Evolutionary conservation across 306 rosid genomes (phyloP).

Genomic region (Citrullus colocynthis): DNA sequence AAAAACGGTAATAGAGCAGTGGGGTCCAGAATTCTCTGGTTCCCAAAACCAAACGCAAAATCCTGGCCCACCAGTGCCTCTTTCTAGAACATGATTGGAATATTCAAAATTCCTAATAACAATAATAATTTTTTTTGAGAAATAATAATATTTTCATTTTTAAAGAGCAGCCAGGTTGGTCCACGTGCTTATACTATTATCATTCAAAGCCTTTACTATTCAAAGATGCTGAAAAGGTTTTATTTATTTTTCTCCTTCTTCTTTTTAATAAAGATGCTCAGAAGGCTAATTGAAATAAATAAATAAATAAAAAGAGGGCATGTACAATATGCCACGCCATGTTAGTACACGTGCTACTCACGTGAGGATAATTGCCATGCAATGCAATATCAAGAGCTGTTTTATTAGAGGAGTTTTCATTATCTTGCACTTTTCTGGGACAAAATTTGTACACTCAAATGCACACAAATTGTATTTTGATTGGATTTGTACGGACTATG

Average conservation of each 20-base stretch:
- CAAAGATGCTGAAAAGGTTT: not conserved
- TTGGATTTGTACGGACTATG: not conserved
- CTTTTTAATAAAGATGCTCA: too few relatives aligned
- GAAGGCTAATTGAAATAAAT: too few relatives aligned
- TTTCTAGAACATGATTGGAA: not conserved
- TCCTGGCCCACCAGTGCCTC: not conserved
- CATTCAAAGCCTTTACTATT: not conserved
- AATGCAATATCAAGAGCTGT: constrained; percentile 7
- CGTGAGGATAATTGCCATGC: constrained; percentile 27
- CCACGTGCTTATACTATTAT: constrained; percentile 66
- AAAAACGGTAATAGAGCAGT: not conserved
- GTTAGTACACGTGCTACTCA: constrained; percentile 42
- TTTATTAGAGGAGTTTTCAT: not conserved
- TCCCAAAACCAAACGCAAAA: not conserved
- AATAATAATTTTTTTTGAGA: not conserved
- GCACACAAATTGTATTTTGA: not conserved
- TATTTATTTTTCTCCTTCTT: too few relatives aligned
- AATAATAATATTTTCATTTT: not conserved
- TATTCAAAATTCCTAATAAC: not conserved
- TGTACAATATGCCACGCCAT: constrained; percentile 1
- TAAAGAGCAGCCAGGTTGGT: constrained; percentile 34
- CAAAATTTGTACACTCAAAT: not conserved
- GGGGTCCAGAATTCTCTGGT: not conserved
- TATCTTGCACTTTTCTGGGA: too few relatives aligned
- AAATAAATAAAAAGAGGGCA: not conserved